phyloP scores from a whole-genome alignment of 2,329 filamentous ascomycete species.

The Xylariaceae sp. region DNA sequence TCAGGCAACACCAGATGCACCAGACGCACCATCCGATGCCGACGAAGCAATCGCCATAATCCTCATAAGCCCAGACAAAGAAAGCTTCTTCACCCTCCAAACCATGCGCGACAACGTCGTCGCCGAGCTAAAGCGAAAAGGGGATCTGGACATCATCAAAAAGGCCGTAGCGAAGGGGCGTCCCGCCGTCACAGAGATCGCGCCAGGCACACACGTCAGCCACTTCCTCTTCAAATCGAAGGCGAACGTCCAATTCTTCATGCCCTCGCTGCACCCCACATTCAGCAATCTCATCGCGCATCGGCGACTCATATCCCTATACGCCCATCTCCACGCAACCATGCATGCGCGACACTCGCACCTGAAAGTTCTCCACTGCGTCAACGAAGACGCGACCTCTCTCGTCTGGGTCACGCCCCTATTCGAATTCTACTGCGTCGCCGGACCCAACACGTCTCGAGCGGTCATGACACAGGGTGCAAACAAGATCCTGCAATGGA shows the following conservation, averaged over 20 bases:
- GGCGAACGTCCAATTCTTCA: conserved; percentile 91
- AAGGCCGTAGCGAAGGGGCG: conserved; percentile 66
- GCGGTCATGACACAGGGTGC: conserved; percentile 73
- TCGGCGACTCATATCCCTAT: conserved; percentile 73
- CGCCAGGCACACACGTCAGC: conserved; percentile 72
- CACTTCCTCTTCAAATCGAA: conserved; percentile 97
- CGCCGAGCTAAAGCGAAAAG: conserved; percentile 68
- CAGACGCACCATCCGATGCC: conserved; percentile 41
- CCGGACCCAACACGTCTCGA: conserved; percentile 63
- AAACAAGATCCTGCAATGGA: conserved; percentile 87
- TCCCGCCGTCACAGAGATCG: conserved; percentile 65
- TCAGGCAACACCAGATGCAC: conserved; percentile 43
- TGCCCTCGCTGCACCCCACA: conserved; percentile 71
- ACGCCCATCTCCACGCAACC: conserved; percentile 76
- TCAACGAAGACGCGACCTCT: conserved; percentile 68
- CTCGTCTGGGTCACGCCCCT: conserved; percentile 86
- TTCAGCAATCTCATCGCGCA: conserved; percentile 56
- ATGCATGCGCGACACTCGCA: conserved; percentile 82
- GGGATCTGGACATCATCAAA: conserved; percentile 69
- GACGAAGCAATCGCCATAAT: conserved; percentile 84
- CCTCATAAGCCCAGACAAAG: conserved; percentile 86
- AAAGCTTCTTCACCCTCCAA: conserved; percentile 87
- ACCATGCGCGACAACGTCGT: conserved; percentile 61
- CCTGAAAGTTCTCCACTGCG: conserved; percentile 78
- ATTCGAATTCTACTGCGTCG: conserved; percentile 95